A percentile compares a stretch with the other conserved stretches of the same genome.
phyloP scores from a whole-genome alignment of 768 basidiomycete genomes.

The Auricularia heimuer region DNA sequence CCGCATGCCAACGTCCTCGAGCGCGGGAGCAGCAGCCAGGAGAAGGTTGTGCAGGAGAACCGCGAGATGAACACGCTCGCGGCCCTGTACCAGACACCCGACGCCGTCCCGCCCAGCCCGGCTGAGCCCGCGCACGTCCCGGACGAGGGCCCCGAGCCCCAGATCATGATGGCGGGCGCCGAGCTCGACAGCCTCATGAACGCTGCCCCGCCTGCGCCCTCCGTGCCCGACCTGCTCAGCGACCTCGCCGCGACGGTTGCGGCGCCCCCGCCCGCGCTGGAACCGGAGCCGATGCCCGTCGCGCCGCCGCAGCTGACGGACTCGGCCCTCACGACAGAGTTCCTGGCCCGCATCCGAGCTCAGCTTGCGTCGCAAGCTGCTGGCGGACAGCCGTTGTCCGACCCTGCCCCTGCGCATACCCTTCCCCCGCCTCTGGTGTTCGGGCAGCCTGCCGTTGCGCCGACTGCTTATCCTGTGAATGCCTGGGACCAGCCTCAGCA shows the following conservation, averaged over 20 bases:
- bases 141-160: conserved; percentile 60
- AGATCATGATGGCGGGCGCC: conserved; percentile 58
- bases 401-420: neutral
- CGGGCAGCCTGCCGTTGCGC: too few species aligned
- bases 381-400: too few species aligned
- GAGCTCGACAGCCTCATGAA: conserved; percentile 30
- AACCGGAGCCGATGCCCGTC: too few species aligned
- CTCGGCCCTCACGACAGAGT: too few species aligned
- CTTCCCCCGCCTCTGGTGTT: too few species aligned
- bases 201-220: neutral
- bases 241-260: too few species aligned
- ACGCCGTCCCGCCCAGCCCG: conserved; percentile 71
- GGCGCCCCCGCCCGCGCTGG: neutral
- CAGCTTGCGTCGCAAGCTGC: too few species aligned
- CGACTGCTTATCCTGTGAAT: too few species aligned
- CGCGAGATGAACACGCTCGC: conserved; percentile 69
- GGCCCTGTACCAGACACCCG: conserved; percentile 59
- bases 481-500: too few species aligned
- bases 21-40: conserved; percentile 60
- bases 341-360: too few species aligned
- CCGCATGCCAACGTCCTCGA: conserved; percentile 11
- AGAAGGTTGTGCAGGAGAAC: conserved; percentile 61
- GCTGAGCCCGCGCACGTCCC: conserved; percentile 54
- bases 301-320: too few species aligned
- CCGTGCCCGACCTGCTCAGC: neutral